Evolutionary conservation across 1,139 yeast genomes (phyloP), one percentile per base, ranked within the genome.

Genomic region (Zygoascus hellenicus): DNA sequence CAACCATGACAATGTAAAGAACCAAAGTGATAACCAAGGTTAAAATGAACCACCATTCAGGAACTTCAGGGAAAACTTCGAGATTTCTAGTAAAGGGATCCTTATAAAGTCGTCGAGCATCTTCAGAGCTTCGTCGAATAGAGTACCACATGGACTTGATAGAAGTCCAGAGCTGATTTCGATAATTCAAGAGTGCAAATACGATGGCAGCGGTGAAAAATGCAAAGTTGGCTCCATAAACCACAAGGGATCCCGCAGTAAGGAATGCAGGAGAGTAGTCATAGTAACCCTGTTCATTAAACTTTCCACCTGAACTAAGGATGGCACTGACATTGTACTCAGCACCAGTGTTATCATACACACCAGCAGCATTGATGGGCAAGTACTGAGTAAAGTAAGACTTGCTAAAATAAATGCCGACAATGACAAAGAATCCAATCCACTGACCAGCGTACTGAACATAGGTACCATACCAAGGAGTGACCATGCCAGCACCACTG

Each of bases 1-100:
- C 59, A 19, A 77, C 70, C 59, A 54, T 53, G 37, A 71, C 59
- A 38, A 77, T 66, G n/a, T 75, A 76, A 47, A 77, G 62, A 5
- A 65, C 66, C 19, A 76, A 59, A 13, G 77, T 69, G 29, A 71
- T 54, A 7, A 69, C 52, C 49, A 77, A 71, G 11, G 75, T 70
- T 46, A 70, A 56, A 2, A 58, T 54, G 54, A 66, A 78, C 80
- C 80, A 75, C 82, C 82, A 77, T 51, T 78, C 81, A 16, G 85
- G 84, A 32, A 79, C 84, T 54, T 80, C 86, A 32, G 70, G 71
- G 58, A 77, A 77, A 19, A 65, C 66, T 32, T 69, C 56, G 80
- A 78, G 77, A 72, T 50, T 70, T 68, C 47, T 76, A 68, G 55
- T 78, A 80, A 1, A 83, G 76, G 57, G 80, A 83, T 38, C 73